Evolutionary conservation across 495 filamentous ascomycete species (phyloP).

Genomic region (Trichoderma orchidacearum): DNA sequence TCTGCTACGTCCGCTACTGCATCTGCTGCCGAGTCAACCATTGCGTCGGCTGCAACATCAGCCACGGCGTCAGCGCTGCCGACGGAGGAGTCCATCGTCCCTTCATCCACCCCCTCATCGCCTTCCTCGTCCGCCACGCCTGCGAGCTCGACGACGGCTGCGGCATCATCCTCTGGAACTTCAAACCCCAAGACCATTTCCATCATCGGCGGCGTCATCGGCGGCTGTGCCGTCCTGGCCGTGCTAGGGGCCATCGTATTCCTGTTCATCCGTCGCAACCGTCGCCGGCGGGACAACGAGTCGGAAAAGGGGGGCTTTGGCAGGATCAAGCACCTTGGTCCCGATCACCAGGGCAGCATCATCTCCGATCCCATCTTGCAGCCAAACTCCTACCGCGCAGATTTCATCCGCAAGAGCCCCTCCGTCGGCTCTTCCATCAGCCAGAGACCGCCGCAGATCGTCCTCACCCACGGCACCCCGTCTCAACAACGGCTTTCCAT

Average conservation of each 20-base stretch:
- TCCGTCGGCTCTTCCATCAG: not conserved
- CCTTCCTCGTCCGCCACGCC: slow-evolving; percentile 14
- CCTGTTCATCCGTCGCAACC: slow-evolving; percentile 9
- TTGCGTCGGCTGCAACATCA: slow-evolving; percentile 4
- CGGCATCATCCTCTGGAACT: not conserved
- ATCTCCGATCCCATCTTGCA: slow-evolving; percentile 28
- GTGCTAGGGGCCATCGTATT: slow-evolving; percentile 8
- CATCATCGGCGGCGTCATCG: slow-evolving; percentile 16
- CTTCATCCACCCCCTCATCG: not conserved
- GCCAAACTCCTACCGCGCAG: slow-evolving; percentile 15
- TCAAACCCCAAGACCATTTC: slow-evolving; percentile 13
- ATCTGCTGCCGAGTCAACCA: slow-evolving; percentile 6
- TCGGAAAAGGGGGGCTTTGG: not conserved
- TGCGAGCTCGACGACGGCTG: not conserved
- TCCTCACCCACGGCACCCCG: not conserved
- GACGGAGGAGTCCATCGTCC: not conserved
- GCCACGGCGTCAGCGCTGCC: not conserved
- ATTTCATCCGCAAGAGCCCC: slow-evolving; percentile 21
- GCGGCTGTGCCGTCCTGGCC: slow-evolving; percentile 13
- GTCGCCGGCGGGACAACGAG: slow-evolving; percentile 5
- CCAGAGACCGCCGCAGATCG: not conserved
- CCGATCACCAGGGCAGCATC: slow-evolving; percentile 21
- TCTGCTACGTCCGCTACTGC: not conserved
- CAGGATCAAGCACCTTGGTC: slow-evolving; percentile 28
- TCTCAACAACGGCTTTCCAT: slow-evolving; percentile 3